Percentiles rank a stretch among this genome's conserved stretches.
Conservation (phyloP, 495 filamentous ascomycete species). For the Tuber indicum region DNA sequence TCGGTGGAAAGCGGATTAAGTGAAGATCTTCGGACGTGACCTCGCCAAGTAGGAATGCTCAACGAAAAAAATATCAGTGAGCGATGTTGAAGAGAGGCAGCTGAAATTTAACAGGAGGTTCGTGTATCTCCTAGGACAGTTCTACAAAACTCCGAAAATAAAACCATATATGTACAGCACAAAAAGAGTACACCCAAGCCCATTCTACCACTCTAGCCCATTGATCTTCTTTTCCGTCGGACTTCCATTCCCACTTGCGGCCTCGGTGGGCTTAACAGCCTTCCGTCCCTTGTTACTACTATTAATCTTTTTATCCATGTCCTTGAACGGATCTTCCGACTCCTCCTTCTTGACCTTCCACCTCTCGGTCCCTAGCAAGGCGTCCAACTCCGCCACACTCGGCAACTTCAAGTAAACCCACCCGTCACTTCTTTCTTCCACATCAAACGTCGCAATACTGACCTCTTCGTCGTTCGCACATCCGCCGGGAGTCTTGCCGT, state of each 20-base stretch:
- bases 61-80: neutral
- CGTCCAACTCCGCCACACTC: constrained; percentile 77
- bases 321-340: constrained; percentile 38
- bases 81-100: neutral
- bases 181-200: neutral
- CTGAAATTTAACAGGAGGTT: neutral
- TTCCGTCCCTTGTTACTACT: constrained; percentile 56
- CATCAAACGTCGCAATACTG: constrained; percentile 79
- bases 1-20: neutral
- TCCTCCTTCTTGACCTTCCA: constrained; percentile 80
- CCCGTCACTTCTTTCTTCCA: constrained; percentile 70
- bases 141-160: neutral
- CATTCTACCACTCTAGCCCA: constrained; percentile 3
- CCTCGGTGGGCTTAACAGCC: constrained; percentile 39
- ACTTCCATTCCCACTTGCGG: neutral
- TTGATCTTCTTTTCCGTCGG: neutral
- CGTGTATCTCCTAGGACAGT: neutral
- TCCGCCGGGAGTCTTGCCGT: constrained; percentile 58
- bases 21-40: neutral
- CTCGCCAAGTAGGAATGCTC: neutral
- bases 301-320: constrained; percentile 45
- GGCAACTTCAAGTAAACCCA: constrained; percentile 83
- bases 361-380: constrained; percentile 67
- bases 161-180: neutral
- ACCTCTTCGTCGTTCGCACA: constrained; percentile 72